Conservation (phyloP, 1,139 yeast genomes). For the Candida sanyaensis region DNA sequence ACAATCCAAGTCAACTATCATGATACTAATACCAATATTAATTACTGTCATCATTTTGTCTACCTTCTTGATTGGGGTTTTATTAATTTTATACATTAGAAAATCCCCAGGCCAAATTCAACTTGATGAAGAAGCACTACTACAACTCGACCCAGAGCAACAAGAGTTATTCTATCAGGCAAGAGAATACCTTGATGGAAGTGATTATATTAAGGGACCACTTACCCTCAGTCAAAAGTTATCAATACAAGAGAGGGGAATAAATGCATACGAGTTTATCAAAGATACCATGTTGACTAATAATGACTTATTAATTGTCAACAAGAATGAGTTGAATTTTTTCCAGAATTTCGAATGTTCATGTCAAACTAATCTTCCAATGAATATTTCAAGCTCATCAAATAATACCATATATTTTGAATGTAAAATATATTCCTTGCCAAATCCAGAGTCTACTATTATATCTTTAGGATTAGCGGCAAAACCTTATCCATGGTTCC, state of each 20-base stretch:
- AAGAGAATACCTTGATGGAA: slow-evolving; percentile 53
- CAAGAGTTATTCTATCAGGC: slow-evolving; percentile 81
- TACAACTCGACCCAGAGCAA: slow-evolving; percentile 58
- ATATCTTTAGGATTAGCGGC: slow-evolving; percentile 50
- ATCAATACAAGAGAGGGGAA: slow-evolving; percentile 89
- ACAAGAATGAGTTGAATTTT: slow-evolving; percentile 78
- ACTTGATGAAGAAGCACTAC: slow-evolving; percentile 3
- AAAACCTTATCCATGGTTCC: slow-evolving; percentile 52
- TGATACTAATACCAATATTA: slow-evolving; percentile 2
- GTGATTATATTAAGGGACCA: slow-evolving; percentile 54
- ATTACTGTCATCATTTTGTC: not conserved
- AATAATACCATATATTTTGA: slow-evolving; percentile 69
- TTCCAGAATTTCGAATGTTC: slow-evolving; percentile 72
- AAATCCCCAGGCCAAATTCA: not conserved
- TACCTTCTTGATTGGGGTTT: not conserved
- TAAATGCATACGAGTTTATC: slow-evolving; percentile 88
- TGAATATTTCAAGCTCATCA: slow-evolving; percentile 74
- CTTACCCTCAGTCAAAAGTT: slow-evolving; percentile 52
- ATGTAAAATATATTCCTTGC: slow-evolving; percentile 60
- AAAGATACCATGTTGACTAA: slow-evolving; percentile 65
- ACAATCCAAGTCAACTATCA: not conserved
- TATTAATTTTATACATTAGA: not conserved
- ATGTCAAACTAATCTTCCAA: slow-evolving; percentile 81
- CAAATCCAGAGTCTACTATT: slow-evolving; percentile 51
- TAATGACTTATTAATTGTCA: slow-evolving; percentile 62